phyloP scores from a whole-genome alignment of 2,329 filamentous ascomycete genomes.

The Penicillium sp. region DNA sequence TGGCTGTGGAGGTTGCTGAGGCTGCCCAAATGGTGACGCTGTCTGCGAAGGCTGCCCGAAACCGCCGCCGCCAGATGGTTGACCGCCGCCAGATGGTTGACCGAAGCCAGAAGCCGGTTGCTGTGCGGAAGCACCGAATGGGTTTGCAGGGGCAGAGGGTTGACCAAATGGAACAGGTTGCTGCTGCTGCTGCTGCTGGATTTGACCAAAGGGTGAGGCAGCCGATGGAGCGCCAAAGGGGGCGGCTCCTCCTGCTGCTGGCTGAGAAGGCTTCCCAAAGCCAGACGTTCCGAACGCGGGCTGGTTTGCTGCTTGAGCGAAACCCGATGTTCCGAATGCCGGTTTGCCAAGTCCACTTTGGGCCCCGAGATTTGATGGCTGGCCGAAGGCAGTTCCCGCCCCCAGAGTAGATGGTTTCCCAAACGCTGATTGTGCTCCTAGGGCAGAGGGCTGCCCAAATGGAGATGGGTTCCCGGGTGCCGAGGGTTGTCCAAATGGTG shows the following conservation, averaged over 20 bases:
- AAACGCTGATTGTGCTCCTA: conserved; percentile 23
- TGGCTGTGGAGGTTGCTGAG: conserved; percentile 6
- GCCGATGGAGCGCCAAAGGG: background rate
- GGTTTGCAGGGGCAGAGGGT: conserved; percentile 24
- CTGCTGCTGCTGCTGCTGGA: conserved; percentile 1
- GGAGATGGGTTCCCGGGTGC: conserved; percentile 23
- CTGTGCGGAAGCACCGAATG: conserved; percentile 19
- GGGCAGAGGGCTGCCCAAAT: conserved; percentile 41
- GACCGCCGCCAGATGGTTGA: conserved; percentile 19
- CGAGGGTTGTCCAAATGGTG: conserved; percentile 25
- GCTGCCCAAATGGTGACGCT: conserved; percentile 12
- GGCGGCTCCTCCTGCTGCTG: background rate
- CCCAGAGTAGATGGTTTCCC: conserved; percentile 26
- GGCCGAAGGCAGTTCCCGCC: conserved; percentile 19
- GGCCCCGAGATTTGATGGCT: conserved; percentile 20
- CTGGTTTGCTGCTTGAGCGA: conserved; percentile 15
- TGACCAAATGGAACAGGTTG: conserved; percentile 39
- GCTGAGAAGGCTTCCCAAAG: conserved; percentile 7
- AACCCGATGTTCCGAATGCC: conserved; percentile 27
- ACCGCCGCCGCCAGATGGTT: conserved; percentile 22
- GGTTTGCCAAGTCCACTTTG: conserved; percentile 1
- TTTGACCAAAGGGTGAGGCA: conserved; percentile 17
- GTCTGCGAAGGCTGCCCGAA: conserved; percentile 25
- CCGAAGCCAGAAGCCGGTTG: conserved; percentile 9
- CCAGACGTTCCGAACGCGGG: conserved; percentile 4